Percentiles rank a stretch among this genome's conserved stretches.
Conservation (phyloP, 2,329 filamentous ascomycete genomes). For the Neofusicoccum laricinum region DNA sequence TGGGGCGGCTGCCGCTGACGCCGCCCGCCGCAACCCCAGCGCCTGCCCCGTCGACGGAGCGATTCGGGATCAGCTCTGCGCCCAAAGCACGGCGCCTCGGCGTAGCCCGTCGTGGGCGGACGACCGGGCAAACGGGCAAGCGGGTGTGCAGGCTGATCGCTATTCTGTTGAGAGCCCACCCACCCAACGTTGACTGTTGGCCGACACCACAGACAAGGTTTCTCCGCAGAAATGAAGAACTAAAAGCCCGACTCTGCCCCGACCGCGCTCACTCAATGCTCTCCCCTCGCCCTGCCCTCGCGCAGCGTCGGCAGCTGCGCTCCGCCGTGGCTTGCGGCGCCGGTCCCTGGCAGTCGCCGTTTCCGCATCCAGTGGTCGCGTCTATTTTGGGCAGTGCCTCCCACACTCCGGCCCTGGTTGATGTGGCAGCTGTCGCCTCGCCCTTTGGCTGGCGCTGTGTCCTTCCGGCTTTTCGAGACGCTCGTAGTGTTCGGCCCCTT, state of each 20-base stretch:
- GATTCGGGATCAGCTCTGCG: background rate
- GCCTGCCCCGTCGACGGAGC: background rate
- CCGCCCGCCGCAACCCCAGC: background rate
- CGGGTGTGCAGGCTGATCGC: too few species aligned
- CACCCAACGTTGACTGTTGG: too few species aligned
- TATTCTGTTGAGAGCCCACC: too few species aligned
- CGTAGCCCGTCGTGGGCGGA: background rate
- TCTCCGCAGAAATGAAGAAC: too few species aligned
- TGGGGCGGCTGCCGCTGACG: too few species aligned
- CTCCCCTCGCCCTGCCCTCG: too few species aligned
- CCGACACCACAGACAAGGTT: too few species aligned
- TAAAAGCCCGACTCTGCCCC: too few species aligned
- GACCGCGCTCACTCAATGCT: too few species aligned
- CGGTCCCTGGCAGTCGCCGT: background rate
- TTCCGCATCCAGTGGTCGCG: background rate
- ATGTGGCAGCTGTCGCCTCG: background rate
- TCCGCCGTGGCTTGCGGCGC: background rate
- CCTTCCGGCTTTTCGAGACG: background rate
- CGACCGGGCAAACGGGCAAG: too few species aligned
- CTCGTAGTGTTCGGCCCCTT: background rate
- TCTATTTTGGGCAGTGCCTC: background rate
- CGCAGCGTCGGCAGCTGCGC: too few species aligned
- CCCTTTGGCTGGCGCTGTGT: background rate
- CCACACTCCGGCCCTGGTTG: background rate
- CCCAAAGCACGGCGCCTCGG: background rate